Conservation (phyloP, 2,329 filamentous ascomycete species). For the Colletotrichum filicis region DNA sequence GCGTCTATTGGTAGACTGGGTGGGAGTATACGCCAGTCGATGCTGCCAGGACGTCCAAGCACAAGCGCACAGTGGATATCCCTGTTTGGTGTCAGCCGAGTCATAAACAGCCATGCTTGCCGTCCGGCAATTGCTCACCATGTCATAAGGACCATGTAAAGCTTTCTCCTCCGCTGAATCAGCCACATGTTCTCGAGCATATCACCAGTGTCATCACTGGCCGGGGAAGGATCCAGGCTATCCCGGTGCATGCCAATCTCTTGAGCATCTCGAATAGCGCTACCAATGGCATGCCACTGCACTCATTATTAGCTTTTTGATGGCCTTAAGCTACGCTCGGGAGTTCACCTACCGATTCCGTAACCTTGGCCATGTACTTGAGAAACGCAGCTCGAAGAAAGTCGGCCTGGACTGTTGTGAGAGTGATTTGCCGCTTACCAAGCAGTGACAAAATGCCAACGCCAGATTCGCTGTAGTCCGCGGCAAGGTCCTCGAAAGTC, state of each 20-base stretch:
- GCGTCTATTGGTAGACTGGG: constrained; percentile 66
- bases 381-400: constrained; percentile 67
- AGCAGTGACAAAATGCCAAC: constrained; percentile 63
- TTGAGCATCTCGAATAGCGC: constrained; percentile 70
- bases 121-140: constrained; percentile 41
- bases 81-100: constrained; percentile 49
- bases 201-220: constrained; percentile 56
- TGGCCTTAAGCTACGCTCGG: background rate
- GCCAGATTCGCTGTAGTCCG: constrained; percentile 70
- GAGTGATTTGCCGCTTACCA: constrained; percentile 66
- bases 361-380: constrained; percentile 69
- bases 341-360: constrained; percentile 59
- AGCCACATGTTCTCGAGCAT: constrained; percentile 68
- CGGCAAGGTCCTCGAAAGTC: constrained; percentile 69
- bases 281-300: constrained; percentile 66
- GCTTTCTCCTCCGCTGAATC: constrained; percentile 62
- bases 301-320: background rate
- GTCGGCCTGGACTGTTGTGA: constrained; percentile 67
- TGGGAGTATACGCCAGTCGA: constrained; percentile 59
- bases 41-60: constrained; percentile 65
- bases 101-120: constrained; percentile 25
- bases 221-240: constrained; percentile 61
- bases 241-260: constrained; percentile 70
- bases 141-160: constrained; percentile 65
- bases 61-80: constrained; percentile 65